Conservation (phyloP, 345 rosid species). For the Melastoma malabathricum region DNA sequence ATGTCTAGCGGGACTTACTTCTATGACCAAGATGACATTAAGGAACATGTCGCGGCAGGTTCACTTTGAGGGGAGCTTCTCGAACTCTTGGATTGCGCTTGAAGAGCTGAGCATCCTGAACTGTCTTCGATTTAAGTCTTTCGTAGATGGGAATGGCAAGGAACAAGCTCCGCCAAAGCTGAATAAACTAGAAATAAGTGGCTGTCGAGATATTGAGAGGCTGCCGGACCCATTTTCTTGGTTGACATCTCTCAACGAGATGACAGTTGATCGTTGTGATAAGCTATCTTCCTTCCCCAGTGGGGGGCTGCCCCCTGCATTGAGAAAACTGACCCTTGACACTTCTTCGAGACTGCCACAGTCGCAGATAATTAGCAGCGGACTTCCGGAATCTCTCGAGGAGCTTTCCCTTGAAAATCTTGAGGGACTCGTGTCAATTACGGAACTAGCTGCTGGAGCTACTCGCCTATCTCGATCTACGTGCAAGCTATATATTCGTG, state of each 20-base stretch:
- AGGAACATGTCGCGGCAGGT: accelerated
- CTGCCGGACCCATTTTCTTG: background rate
- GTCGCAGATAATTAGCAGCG: background rate
- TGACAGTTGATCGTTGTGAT: accelerated
- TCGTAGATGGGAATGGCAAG: background rate
- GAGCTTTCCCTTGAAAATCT: too few species aligned
- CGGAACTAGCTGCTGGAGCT: background rate
- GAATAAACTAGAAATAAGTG: accelerated
- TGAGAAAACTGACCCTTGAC: accelerated
- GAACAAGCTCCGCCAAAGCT: background rate
- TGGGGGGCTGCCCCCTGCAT: accelerated
- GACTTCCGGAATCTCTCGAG: background rate
- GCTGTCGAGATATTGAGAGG: background rate
- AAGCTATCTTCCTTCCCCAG: background rate
- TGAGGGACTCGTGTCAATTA: background rate
- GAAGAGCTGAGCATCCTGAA: accelerated
- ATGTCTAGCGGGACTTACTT: background rate
- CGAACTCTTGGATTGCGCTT: background rate
- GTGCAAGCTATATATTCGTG: accelerated
- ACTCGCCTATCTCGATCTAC: background rate
- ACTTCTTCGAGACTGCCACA: accelerated
- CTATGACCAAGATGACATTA: background rate
- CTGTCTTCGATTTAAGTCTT: background rate
- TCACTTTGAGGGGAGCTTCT: background rate
- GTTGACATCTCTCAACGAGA: background rate